phyloP scores from a whole-genome alignment of 2,329 filamentous ascomycete genomes.

The Curvularia hawaiiensis region DNA sequence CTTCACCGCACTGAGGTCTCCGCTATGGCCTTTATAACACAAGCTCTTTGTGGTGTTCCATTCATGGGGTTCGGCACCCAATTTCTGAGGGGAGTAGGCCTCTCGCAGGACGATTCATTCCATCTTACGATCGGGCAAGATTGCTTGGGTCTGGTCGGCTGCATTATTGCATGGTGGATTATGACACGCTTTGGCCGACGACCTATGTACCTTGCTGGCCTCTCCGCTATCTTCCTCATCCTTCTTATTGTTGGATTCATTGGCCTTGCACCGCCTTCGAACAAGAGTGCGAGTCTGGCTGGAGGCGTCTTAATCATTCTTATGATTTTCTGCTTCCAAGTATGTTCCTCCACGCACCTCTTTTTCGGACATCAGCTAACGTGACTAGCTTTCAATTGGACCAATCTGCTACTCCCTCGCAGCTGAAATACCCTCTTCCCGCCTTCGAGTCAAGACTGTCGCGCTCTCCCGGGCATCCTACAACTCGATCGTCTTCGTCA shows the following conservation, averaged over 20 bases:
- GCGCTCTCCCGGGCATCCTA: slow-evolving; percentile 68
- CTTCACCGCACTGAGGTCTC: slow-evolving; percentile 76
- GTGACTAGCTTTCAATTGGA: slow-evolving; percentile 72
- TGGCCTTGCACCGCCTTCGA: slow-evolving; percentile 56
- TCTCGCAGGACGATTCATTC: slow-evolving; percentile 31
- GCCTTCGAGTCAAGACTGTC: slow-evolving; percentile 86
- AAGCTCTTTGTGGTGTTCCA: slow-evolving; percentile 41
- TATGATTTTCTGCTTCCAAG: slow-evolving; percentile 35
- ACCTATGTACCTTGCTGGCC: slow-evolving; percentile 72
- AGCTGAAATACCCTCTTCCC: slow-evolving; percentile 77
- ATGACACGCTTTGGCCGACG: slow-evolving; percentile 79
- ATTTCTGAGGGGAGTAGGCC: slow-evolving; percentile 29
- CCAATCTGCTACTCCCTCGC: slow-evolving; percentile 89
- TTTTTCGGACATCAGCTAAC: slow-evolving; percentile 65
- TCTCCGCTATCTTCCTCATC: slow-evolving; percentile 26
- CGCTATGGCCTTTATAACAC: slow-evolving; percentile 53
- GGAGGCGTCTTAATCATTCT: slow-evolving; percentile 32
- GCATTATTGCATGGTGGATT: slow-evolving; percentile 78
- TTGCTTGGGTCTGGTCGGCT: slow-evolving; percentile 50
- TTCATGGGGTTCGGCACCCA: slow-evolving; percentile 34
- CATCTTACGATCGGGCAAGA: slow-evolving; percentile 32
- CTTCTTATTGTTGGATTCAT: slow-evolving; percentile 69
- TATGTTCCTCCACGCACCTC: slow-evolving; percentile 1
- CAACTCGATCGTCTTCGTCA: slow-evolving; percentile 30
- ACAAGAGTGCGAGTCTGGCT: slow-evolving; percentile 53